Conservation (phyloP, 176 grass and related monocot species). For the Oryza longistaminata region DNA sequence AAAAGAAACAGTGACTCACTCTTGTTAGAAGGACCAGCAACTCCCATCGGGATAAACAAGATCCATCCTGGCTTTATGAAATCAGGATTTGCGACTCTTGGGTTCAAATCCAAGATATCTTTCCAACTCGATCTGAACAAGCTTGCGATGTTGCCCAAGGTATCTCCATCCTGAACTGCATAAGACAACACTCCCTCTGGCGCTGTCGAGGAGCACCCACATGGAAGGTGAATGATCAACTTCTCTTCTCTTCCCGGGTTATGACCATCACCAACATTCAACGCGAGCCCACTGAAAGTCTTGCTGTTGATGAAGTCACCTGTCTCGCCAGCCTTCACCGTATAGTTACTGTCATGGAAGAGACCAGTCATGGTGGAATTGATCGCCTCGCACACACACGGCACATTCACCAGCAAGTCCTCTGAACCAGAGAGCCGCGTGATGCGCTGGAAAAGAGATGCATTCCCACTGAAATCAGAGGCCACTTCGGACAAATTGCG, state of each 20-base stretch:
- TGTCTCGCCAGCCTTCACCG: neutral
- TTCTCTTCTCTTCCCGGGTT: neutral
- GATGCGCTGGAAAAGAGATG: slow-evolving; percentile 40
- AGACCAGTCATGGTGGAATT: slow-evolving; percentile 25
- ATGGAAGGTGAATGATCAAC: slow-evolving; percentile 40
- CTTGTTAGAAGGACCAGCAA: slow-evolving; percentile 36
- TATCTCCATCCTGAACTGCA: slow-evolving; percentile 48
- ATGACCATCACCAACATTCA: neutral
- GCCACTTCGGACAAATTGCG: slow-evolving; percentile 15
- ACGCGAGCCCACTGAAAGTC: slow-evolving; percentile 55
- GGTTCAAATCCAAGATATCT: slow-evolving; percentile 52
- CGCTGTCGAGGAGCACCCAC: slow-evolving; percentile 42
- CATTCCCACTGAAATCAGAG: slow-evolving; percentile 35
- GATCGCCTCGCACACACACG: slow-evolving; percentile 44
- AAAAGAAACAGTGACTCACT: slow-evolving; percentile 39
- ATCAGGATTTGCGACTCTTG: slow-evolving; percentile 23
- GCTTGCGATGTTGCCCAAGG: slow-evolving; percentile 40
- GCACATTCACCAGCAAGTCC: slow-evolving; percentile 45
- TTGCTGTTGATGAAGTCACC: neutral
- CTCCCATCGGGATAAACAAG: slow-evolving; percentile 61
- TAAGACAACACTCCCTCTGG: slow-evolving; percentile 46
- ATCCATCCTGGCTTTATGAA: slow-evolving; percentile 36
- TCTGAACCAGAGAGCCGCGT: slow-evolving; percentile 19
- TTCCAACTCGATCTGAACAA: slow-evolving; percentile 39
- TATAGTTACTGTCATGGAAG: slow-evolving; percentile 47